These are phyloP conservation scores for Ophiostoma montium DNA, from an alignment of 2,329 filamentous ascomycete genomes.

Conservation along the genomic window DNA sequence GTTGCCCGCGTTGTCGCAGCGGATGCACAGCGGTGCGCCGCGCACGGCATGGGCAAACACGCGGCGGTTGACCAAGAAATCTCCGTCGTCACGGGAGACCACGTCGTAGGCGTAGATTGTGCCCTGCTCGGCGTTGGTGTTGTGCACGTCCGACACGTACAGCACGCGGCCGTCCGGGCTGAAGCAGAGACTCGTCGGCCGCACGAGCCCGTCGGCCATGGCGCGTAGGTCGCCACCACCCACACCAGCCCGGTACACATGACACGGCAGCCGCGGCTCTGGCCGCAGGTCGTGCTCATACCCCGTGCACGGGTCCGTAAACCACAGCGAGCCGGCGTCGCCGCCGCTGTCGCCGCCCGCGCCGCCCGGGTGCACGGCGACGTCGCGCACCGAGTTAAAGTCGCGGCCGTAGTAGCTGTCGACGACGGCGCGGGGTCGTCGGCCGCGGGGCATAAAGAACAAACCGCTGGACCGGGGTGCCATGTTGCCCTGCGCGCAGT, in stretches of 20 bases:
- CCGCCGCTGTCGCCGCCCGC: too few species aligned
- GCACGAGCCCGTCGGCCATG: conserved; percentile 31
- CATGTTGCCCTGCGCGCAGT: conserved; percentile 16
- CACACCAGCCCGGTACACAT: background rate
- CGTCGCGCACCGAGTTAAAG: conserved; percentile 33
- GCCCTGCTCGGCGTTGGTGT: conserved; percentile 18
- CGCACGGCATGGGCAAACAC: conserved; percentile 35
- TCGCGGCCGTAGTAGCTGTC: conserved; percentile 29
- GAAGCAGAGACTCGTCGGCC: conserved; percentile 28
- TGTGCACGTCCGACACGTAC: conserved; percentile 29
- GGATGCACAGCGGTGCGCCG: conserved; percentile 30
- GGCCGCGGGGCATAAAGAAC: conserved; percentile 20
- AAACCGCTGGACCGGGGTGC: conserved; percentile 23
- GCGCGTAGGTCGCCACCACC: conserved; percentile 27
- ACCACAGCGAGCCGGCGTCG: too few species aligned
- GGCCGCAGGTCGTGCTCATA: conserved; percentile 12
- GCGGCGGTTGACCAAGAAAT: conserved; percentile 33
- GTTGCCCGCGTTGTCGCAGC: conserved; percentile 28
- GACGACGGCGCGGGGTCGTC: conserved; percentile 23
- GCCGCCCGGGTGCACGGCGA: conserved; percentile 24
- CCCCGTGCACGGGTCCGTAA: conserved; percentile 32
- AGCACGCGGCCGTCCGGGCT: conserved; percentile 24
- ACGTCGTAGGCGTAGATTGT: conserved; percentile 37
- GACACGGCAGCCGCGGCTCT: background rate
- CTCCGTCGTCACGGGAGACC: conserved; percentile 20